These are phyloP conservation scores for Xylaria cubensis DNA, from an alignment of 495 filamentous ascomycete genomes.

Conservation along the genomic window DNA sequence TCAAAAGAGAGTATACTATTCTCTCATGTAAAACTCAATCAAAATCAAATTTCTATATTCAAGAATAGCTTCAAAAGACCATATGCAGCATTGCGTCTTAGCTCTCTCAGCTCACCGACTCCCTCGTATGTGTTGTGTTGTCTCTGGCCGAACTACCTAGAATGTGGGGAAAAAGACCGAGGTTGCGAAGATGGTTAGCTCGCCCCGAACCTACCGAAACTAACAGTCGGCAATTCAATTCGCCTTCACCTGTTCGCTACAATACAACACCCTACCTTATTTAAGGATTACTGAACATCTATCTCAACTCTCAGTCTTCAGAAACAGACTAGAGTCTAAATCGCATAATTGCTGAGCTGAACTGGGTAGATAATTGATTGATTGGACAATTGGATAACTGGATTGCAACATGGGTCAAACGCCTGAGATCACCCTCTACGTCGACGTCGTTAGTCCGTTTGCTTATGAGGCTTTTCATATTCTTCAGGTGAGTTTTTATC, in stretches of 20 bases:
- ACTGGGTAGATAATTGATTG: no score
- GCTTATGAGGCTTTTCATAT: constrained; percentile 72
- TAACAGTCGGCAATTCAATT: background rate
- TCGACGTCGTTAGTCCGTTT: constrained; percentile 76
- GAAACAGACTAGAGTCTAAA: background rate
- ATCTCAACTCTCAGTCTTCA: background rate
- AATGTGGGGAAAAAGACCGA: constrained; percentile 10
- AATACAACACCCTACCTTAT: background rate
- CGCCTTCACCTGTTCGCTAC: background rate
- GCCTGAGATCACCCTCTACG: constrained; percentile 65
- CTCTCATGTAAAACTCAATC: constrained; percentile 9
- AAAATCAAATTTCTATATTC: background rate
- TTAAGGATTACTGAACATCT: background rate
- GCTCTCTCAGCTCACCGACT: no score
- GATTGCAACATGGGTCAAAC: constrained; percentile 43
- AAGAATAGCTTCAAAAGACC: no score
- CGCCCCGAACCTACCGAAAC: no score
- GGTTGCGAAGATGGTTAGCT: background rate
- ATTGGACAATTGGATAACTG: background rate
- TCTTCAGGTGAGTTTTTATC: constrained; percentile 54
- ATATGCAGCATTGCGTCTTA: no score
- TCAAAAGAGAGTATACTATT: background rate
- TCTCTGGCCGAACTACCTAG: background rate
- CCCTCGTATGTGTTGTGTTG: background rate
- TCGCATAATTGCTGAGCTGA: background rate